Conservation (phyloP, 371 early-diverging fungal genomes). For the Mucor circinelloides region DNA sequence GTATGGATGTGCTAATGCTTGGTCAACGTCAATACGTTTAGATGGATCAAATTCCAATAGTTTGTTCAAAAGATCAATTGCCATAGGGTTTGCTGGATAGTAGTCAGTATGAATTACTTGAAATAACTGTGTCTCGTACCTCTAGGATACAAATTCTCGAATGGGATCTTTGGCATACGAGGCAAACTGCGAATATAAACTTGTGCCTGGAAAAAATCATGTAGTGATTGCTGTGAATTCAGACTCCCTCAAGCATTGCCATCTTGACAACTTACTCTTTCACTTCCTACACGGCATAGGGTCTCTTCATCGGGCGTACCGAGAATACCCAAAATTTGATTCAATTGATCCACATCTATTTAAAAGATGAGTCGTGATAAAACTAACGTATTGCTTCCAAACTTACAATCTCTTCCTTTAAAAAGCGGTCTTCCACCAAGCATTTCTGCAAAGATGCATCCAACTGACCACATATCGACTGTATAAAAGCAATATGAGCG, state of each 20-base stretch:
- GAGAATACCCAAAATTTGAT: slow-evolving; percentile 94
- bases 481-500: neutral
- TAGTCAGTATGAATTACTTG: neutral
- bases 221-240: neutral
- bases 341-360: slow-evolving; percentile 95
- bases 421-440: slow-evolving; percentile 88
- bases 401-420: slow-evolving; percentile 87
- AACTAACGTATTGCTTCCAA: neutral
- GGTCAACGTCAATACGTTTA: slow-evolving; percentile 79
- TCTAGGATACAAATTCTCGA: slow-evolving; percentile 78
- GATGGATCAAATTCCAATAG: slow-evolving; percentile 83
- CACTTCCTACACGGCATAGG: slow-evolving; percentile 80
- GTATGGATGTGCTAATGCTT: slow-evolving; percentile 83
- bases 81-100: slow-evolving; percentile 56
- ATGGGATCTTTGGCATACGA: slow-evolving; percentile 87
- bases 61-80: slow-evolving; percentile 81
- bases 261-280: slow-evolving; percentile 53
- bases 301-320: slow-evolving; percentile 98
- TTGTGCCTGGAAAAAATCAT: slow-evolving; percentile 72
- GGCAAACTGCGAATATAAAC: slow-evolving; percentile 94
- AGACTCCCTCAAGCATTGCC: slow-evolving; percentile 1
- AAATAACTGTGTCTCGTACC: slow-evolving; percentile 16
- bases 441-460: slow-evolving; percentile 98
- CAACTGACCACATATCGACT: slow-evolving; percentile 98
- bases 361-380: neutral